Evolutionary conservation across 2,329 filamentous ascomycete genomes (phyloP), one percentile per base, ranked within the genome.

Genomic region (Pestalotiopsis sp.): DNA sequence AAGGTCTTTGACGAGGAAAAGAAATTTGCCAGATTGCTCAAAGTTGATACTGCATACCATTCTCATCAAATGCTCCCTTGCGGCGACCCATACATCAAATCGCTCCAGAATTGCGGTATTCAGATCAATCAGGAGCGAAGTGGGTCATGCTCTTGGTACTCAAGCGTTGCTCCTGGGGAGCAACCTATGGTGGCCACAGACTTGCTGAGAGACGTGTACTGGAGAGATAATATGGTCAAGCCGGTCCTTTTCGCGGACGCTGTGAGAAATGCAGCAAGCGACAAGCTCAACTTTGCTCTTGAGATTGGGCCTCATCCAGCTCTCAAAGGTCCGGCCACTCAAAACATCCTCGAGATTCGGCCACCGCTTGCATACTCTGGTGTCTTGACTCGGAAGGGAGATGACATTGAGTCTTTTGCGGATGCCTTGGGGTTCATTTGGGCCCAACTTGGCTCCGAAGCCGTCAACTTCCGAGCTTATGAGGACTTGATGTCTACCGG

Each of bases 291-390:
- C 45, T 49, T 76, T 5, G 63, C 75, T 0, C n/a, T 82, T 2
- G 80, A 82, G 58, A 62, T 82, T 4, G 79, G 80, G 0, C 80
- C 80, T 2, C 80, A 81, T 59, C 77, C 83, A 0, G 81, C 83
- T 0, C 77, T 86, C 0, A 79, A 81, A 66, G 80, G 80, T 0
- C 84, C 84, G 0, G 70, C 79, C 0, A 75, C 72, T 4, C 78
- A 84, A 6, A 13, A 14, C 9, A 59, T 59, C 5, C 20, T 6
- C 3, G 27, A 31, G 7, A 14, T 57, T 57, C 56, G 56, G 14
- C 56, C 9, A 14, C 4, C 11, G 12, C 4, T 59, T 9, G n/a
- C 56, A 14, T 59, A 59, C 9, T 14, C 11, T 12, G 56, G 20
- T 4, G 20, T 12, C 13, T 20, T 59, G 13, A 14, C 11, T 11